A percentile compares a stretch with the other conserved stretches of the same genome.
Evolutionary conservation across 2,329 filamentous ascomycete species (phyloP).

Genomic region (Monosporascus sp.): DNA sequence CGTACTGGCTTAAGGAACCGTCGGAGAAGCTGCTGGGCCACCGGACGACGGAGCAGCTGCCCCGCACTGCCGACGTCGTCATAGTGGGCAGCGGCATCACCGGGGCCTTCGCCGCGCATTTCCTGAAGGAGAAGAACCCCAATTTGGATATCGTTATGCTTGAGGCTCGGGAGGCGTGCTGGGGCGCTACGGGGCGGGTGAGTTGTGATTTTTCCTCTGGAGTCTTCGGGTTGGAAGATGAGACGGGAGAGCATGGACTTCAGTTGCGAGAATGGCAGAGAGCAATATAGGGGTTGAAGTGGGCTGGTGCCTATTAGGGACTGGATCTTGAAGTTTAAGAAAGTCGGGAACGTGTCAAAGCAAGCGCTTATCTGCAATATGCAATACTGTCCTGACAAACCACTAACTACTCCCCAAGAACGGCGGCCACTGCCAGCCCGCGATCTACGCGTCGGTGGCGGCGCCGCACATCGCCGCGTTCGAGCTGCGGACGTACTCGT

Average conservation of each 20-base stretch:
- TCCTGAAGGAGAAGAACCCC: conserved; percentile 43
- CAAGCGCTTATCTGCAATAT: neutral
- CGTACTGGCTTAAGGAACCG: conserved; percentile 71
- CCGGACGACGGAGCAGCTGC: conserved; percentile 59
- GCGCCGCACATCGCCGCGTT: conserved; percentile 60
- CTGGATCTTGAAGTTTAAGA: too few relatives aligned
- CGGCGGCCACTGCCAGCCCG: conserved; percentile 70
- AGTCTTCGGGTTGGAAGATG: neutral
- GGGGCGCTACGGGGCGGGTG: conserved; percentile 76
- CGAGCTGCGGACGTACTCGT: conserved; percentile 63
- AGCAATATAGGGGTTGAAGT: neutral
- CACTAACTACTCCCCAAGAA: conserved; percentile 37
- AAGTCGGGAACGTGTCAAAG: too few relatives aligned
- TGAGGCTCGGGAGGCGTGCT: conserved; percentile 75
- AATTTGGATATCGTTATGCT: conserved; percentile 61
- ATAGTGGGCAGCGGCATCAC: conserved; percentile 73
- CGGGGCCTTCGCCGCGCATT: conserved; percentile 64
- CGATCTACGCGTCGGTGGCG: conserved; percentile 53
- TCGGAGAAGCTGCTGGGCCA: conserved; percentile 61
- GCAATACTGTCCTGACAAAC: conserved; percentile 1
- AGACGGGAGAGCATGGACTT: too few relatives aligned
- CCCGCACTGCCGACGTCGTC: conserved; percentile 59
- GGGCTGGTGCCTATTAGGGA: neutral
- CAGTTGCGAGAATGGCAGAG: neutral
- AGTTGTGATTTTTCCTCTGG: conserved; percentile 25